A percentile compares a stretch with the other conserved stretches of the same genome.
Conservation (phyloP, 2,329 filamentous ascomycete genomes). For the Cadophora malorum region DNA sequence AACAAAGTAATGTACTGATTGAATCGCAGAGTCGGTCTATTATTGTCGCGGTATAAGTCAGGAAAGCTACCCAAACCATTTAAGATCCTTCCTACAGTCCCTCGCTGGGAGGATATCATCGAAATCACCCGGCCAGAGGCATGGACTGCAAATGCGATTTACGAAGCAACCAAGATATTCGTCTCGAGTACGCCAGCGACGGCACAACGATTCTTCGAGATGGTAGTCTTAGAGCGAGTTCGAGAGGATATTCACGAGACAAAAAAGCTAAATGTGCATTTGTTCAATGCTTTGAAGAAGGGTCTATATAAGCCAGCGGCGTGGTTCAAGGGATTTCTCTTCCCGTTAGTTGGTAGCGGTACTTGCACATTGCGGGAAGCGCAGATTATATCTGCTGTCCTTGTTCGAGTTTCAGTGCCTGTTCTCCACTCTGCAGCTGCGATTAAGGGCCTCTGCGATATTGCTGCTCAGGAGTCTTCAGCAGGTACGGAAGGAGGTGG, state of each 20-base stretch:
- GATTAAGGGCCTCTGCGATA: constrained; percentile 89
- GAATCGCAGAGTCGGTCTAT: constrained; percentile 72
- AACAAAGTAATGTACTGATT: constrained; percentile 24
- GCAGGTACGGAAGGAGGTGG: constrained; percentile 85
- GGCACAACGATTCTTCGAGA: constrained; percentile 85
- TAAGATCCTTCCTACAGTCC: constrained; percentile 92
- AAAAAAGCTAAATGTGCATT: constrained; percentile 93
- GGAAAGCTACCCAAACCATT: constrained; percentile 98
- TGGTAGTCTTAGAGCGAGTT: constrained; percentile 87
- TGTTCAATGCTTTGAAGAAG: constrained; percentile 95
- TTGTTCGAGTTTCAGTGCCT: constrained; percentile 84
- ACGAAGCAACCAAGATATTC: constrained; percentile 91
- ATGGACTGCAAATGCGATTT: constrained; percentile 80
- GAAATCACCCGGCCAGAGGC: constrained; percentile 80
- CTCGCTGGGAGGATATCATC: constrained; percentile 89
- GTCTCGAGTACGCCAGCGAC: constrained; percentile 81
- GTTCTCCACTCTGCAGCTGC: constrained; percentile 93
- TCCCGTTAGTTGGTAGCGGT: constrained; percentile 83
- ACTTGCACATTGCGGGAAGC: constrained; percentile 94
- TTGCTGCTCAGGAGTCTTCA: constrained; percentile 87
- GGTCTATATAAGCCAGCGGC: constrained; percentile 90
- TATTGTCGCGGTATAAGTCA: constrained; percentile 91
- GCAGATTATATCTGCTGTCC: constrained; percentile 85
- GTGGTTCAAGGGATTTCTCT: constrained; percentile 96
- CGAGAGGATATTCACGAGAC: constrained; percentile 92